Conservation (phyloP, 2,329 filamentous ascomycete species). For the Epichloe bromicola region DNA sequence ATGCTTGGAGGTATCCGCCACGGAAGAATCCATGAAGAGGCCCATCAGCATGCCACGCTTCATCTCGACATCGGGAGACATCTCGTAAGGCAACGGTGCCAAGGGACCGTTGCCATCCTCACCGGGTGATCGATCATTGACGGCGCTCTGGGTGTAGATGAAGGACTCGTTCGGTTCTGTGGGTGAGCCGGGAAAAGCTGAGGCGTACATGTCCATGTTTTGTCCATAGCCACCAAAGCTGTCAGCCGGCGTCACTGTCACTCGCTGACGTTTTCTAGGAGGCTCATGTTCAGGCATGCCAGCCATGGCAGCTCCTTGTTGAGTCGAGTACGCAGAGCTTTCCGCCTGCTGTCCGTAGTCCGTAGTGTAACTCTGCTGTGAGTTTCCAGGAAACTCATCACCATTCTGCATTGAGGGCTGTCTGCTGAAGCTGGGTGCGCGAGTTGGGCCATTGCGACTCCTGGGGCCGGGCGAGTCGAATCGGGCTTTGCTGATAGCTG, state of each 20-base stretch:
- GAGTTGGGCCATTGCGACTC: slow-evolving; percentile 47
- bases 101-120: slow-evolving; percentile 46
- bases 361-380: slow-evolving; percentile 71
- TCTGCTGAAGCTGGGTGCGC: slow-evolving; percentile 57
- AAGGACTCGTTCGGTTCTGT: slow-evolving; percentile 76
- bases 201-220: slow-evolving; percentile 31
- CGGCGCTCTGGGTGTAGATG: slow-evolving; percentile 43
- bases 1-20: slow-evolving; percentile 59
- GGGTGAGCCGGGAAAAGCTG: slow-evolving; percentile 53
- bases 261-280: slow-evolving; percentile 63
- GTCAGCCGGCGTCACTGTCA: slow-evolving; percentile 40
- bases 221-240: slow-evolving; percentile 43
- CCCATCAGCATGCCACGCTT: slow-evolving; percentile 74
- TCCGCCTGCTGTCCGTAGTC: slow-evolving; percentile 65
- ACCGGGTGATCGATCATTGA: slow-evolving; percentile 28
- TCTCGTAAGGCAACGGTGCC: slow-evolving; percentile 49
- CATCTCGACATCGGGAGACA: slow-evolving; percentile 54
- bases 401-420: slow-evolving; percentile 60
- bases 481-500: slow-evolving; percentile 90
- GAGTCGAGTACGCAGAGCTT: slow-evolving; percentile 50
- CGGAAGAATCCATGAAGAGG: slow-evolving; percentile 63
- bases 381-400: slow-evolving; percentile 56
- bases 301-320: slow-evolving; percentile 30
- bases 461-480: slow-evolving; percentile 77
- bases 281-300: slow-evolving; percentile 53